phyloP scores from a whole-genome alignment of 805 yeast species.

The Metschnikowia noctiluminum region DNA sequence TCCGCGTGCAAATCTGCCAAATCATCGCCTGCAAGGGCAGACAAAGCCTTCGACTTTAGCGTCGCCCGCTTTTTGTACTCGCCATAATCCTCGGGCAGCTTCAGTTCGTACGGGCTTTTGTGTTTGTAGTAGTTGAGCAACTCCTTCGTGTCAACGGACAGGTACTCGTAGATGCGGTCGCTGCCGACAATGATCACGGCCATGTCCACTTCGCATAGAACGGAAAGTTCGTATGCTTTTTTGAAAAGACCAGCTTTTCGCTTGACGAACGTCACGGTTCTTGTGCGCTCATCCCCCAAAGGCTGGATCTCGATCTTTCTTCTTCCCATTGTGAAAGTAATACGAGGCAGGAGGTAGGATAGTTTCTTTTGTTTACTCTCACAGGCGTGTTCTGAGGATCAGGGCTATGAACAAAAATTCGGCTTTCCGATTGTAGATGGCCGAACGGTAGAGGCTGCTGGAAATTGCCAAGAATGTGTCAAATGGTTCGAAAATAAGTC shows the following conservation, averaged over 20 bases:
- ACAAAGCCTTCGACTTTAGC: slow-evolving; percentile 17
- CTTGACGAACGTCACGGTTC: slow-evolving; percentile 84
- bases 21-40: slow-evolving; percentile 22
- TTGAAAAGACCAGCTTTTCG: slow-evolving; percentile 92
- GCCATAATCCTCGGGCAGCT: slow-evolving; percentile 67
- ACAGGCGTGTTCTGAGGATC: no score
- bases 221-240: slow-evolving; percentile 82
- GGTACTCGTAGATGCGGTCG: slow-evolving; percentile 80
- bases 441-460: not conserved
- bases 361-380: not conserved
- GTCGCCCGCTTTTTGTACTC: slow-evolving; percentile 44
- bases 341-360: not conserved
- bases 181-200: slow-evolving; percentile 83
- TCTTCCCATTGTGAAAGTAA: slow-evolving; percentile 72
- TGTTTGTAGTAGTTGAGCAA: slow-evolving; percentile 23
- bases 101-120: slow-evolving; percentile 49
- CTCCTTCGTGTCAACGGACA: slow-evolving; percentile 58
- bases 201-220: slow-evolving; percentile 87
- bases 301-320: slow-evolving; percentile 94
- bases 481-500: not conserved
- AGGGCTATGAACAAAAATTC: not conserved
- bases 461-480: not conserved
- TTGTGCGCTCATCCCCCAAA: slow-evolving; percentile 81
- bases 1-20: slow-evolving; percentile 19
- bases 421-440: not conserved